These are phyloP conservation scores for Lupinus albus DNA, from an alignment of 306 rosid species.

Conservation along the genomic window DNA sequence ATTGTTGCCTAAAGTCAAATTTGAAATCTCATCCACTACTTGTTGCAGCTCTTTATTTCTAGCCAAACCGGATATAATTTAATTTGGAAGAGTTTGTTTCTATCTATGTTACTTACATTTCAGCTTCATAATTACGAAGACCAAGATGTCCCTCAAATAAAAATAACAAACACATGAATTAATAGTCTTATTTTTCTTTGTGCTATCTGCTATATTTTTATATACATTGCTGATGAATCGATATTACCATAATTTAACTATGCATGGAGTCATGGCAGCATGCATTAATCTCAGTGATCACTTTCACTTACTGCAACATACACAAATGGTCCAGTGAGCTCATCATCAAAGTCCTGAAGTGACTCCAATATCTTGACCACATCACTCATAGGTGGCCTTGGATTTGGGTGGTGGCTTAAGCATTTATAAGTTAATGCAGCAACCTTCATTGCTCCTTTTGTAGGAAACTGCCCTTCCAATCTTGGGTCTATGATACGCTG, in stretches of 20 bases:
- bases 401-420: slow-evolving; percentile 61
- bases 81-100: too few species aligned
- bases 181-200: not conserved
- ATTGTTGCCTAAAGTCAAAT: slow-evolving; percentile 11
- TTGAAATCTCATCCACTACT: slow-evolving; percentile 14
- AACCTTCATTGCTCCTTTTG: slow-evolving; percentile 56
- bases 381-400: slow-evolving; percentile 66
- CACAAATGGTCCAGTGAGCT: slow-evolving; percentile 65
- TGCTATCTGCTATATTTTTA: slow-evolving; percentile 13
- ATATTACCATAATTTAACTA: not conserved
- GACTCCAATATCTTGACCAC: slow-evolving; percentile 63
- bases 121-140: too few species aligned
- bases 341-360: slow-evolving; percentile 62
- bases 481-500: slow-evolving; percentile 55
- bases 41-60: slow-evolving; percentile 28
- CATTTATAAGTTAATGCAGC: slow-evolving; percentile 70
- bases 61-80: slow-evolving; percentile 6
- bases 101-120: too few species aligned
- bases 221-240: slow-evolving; percentile 21
- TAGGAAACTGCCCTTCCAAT: slow-evolving; percentile 67
- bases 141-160: not conserved
- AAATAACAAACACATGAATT: slow-evolving; percentile 22
- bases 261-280: slow-evolving; percentile 14
- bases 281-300: slow-evolving; percentile 1
- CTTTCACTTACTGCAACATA: slow-evolving; percentile 62